phyloP scores from a whole-genome alignment of 192 early-diverging fungal genomes.

The Rhizoclosmatium sp. region DNA sequence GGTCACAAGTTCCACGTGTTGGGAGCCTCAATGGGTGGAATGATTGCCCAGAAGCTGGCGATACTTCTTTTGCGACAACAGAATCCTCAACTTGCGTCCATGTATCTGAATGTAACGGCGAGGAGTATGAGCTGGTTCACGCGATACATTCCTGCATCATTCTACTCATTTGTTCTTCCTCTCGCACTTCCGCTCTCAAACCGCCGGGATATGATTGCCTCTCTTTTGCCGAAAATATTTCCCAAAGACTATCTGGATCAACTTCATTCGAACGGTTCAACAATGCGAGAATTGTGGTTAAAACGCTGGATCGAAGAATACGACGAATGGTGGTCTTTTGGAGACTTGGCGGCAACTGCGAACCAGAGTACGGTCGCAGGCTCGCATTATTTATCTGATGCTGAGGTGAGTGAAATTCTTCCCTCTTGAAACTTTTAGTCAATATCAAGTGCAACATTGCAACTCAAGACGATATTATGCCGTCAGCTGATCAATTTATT shows the following conservation, averaged over 20 bases:
- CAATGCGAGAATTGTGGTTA: not conserved
- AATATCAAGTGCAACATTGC: not conserved
- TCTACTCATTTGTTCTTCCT: not conserved
- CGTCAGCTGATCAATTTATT: not conserved
- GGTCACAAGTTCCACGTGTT: constrained; percentile 69
- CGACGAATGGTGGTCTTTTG: constrained; percentile 5
- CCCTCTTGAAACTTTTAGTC: not conserved
- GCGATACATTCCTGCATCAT: not conserved
- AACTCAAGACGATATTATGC: not conserved
- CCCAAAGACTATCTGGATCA: not conserved
- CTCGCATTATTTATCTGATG: not conserved
- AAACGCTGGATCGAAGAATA: not conserved
- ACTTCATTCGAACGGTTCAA: not conserved
- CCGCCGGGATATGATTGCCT: not conserved
- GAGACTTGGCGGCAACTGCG: not conserved
- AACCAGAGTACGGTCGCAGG: not conserved
- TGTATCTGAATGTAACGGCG: not conserved
- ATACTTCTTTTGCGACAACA: not conserved
- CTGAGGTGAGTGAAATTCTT: not conserved
- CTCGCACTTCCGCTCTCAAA: not conserved
- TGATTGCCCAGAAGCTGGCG: constrained; percentile 78
- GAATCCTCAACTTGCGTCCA: not conserved
- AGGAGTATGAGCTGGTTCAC: not conserved
- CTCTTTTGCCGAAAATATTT: not conserved
- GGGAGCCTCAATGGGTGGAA: constrained; percentile 82